phyloP scores from a whole-genome alignment of 371 early-diverging fungal species.

The Mortierella sp. region DNA sequence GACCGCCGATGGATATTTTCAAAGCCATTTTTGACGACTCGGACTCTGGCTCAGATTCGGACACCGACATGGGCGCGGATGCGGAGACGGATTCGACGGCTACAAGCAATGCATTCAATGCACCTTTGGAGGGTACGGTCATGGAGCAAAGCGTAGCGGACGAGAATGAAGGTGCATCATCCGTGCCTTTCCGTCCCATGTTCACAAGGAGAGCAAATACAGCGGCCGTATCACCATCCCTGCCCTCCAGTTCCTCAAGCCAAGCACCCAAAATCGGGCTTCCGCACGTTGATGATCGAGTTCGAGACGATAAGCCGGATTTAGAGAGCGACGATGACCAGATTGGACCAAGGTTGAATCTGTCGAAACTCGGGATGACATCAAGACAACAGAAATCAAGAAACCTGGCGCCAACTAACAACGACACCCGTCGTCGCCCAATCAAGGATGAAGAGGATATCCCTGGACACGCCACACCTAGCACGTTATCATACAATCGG shows the following conservation, averaged over 20 bases:
- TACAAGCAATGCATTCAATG: neutral
- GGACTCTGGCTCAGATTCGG: constrained; percentile 67
- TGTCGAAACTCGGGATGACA: neutral
- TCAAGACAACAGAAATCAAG: neutral
- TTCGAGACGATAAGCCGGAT: constrained; percentile 56
- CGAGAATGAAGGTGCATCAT: neutral
- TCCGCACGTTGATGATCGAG: constrained; percentile 6
- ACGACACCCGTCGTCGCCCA: neutral
- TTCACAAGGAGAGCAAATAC: constrained; percentile 55
- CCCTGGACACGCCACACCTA: neutral
- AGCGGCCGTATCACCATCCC: neutral
- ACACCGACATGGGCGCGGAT: constrained; percentile 36
- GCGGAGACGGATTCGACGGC: neutral
- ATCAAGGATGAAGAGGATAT: neutral
- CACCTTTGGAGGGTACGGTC: neutral
- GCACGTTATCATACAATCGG: neutral
- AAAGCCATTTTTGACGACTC: constrained; percentile 87
- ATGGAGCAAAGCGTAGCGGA: neutral
- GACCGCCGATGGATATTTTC: constrained; percentile 91
- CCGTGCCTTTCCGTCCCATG: constrained; percentile 62
- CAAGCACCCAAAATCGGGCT: constrained; percentile 35
- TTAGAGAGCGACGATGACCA: constrained; percentile 53
- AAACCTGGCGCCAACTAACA: neutral
- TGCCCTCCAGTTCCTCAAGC: neutral
- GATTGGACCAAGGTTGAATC: constrained; percentile 28